Base-by-base conservation (phyloP, 805 yeast genomes). In the Cyberlindnera euphorbiae region DNA sequence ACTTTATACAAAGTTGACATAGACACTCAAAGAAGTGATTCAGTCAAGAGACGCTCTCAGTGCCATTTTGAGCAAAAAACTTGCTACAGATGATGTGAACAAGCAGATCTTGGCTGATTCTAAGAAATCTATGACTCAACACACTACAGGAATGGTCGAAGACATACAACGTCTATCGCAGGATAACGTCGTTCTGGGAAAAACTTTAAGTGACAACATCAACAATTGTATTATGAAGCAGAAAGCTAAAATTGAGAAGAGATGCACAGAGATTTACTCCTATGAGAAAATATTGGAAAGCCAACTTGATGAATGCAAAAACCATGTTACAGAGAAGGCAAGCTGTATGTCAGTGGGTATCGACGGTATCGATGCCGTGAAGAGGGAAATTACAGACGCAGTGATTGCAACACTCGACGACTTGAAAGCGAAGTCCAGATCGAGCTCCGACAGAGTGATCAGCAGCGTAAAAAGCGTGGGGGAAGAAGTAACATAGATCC, bases 11-110 rank as follows among this genome's bases (percentile, higher is more conserved):
- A 6, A 30, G 2, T 30, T 47, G 2, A 8, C 17, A 46, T 17
- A 32, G 39, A 13, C 38, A 33, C 37, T 61, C 2, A 35, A 46
- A n/a, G 40, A 45, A 6, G 50, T 49, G 12, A 40, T 55, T 9
- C 32, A 34, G 4, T 35, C 42, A 4, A 50, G 36, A 28, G 42
- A 39, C 3, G 25, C 30, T 6, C 24, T 44, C 2, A 37, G 36
- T 19, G 8, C 2, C 10, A 15, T 31, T 13, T 14, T 44, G 26
- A 37, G 34, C 12, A 34, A 32, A 17, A 36, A 49, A 30, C 19
- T 39, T 4, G 13, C 26, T 2, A 46, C 49, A 23, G 51, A 45
- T 4, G 18, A 7, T 5, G 28, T 47, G 22, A 50, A 58, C 14
- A 19, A 28, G 5, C 34, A 46, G 4, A 31, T 41, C 5, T 23